Evolutionary conservation across 805 yeast species (phyloP).

Genomic region (Wickerhamomyces chambardii): DNA sequence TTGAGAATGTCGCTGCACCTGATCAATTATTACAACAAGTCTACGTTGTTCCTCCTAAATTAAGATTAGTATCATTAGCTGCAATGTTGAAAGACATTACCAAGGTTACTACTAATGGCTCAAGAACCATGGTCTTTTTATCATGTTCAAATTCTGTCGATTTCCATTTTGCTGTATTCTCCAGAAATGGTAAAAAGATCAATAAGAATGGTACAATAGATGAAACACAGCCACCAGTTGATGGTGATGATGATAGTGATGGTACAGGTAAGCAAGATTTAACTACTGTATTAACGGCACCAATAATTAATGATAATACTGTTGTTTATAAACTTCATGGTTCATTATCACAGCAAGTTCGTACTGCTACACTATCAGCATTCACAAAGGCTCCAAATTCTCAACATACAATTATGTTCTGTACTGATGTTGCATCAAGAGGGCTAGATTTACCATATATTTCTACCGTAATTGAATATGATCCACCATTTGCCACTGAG

Average conservation of each 20-base stretch:
- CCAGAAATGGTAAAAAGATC: constrained; percentile 42
- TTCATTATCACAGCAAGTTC: constrained; percentile 72
- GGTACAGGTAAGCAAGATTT: constrained; percentile 12
- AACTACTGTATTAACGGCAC: constrained; percentile 42
- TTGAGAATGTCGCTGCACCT: constrained; percentile 52
- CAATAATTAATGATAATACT: constrained; percentile 35
- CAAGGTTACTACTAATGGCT: constrained; percentile 18
- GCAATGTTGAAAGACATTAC: constrained; percentile 50
- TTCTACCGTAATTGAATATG: constrained; percentile 81
- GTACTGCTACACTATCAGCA: constrained; percentile 58
- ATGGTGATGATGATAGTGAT: constrained; percentile 15
- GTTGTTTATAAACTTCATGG: constrained; percentile 78
- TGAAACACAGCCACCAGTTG: constrained; percentile 18
- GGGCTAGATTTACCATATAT: constrained; percentile 90
- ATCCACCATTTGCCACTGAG: constrained; percentile 89
- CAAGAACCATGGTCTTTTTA: constrained; percentile 74
- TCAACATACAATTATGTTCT: constrained; percentile 62
- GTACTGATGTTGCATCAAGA: constrained; percentile 97
- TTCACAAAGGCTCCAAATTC: constrained; percentile 29
- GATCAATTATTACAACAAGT: constrained; percentile 81
- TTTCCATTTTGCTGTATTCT: constrained; percentile 74
- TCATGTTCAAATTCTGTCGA: constrained; percentile 97
- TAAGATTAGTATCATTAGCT: constrained; percentile 75
- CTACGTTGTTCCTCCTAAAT: constrained; percentile 85
- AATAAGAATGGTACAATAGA: constrained; percentile 22